These are phyloP conservation scores for Piloderma croceum DNA, from an alignment of 768 basidiomycete genomes.

Conservation along the genomic window DNA sequence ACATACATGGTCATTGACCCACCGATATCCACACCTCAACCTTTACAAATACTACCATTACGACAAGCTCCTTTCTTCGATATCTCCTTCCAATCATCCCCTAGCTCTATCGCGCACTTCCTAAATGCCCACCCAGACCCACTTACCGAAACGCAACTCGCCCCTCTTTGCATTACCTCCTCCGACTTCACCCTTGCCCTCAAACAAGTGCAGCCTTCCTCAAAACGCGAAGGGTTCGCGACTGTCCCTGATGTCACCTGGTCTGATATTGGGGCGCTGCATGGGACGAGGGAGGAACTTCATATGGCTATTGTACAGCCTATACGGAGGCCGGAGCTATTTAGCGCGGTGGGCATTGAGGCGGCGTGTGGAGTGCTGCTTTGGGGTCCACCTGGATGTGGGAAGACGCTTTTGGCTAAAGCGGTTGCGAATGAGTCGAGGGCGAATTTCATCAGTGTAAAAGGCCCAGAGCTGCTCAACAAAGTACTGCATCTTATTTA, in stretches of 20 bases:
- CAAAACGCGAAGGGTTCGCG: conserved; percentile 96
- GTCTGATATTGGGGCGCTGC: conserved; percentile 92
- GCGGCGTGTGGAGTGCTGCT: conserved; percentile 90
- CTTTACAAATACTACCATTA: conserved; percentile 10
- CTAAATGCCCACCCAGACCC: conserved; percentile 81
- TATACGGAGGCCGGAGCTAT: conserved; percentile 83
- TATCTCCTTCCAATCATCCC: conserved; percentile 37
- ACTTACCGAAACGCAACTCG: conserved; percentile 70
- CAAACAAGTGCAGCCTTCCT: conserved; percentile 89
- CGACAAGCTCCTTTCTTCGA: conserved; percentile 30
- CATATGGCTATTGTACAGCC: conserved; percentile 98
- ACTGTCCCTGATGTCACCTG: conserved; percentile 95
- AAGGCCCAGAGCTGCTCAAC: conserved; percentile 94
- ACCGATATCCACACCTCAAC: conserved; percentile 6
- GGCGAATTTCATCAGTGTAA: conserved; percentile 97
- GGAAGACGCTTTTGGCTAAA: conserved; percentile 96
- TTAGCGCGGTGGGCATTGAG: conserved; percentile 82
- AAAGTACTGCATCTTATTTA: conserved; percentile 51
- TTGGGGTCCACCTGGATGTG: conserved; percentile 99
- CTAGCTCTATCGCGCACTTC: conserved; percentile 82
- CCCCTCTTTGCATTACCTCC: conserved; percentile 74
- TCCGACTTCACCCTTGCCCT: conserved; percentile 78
- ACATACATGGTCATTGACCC: conserved; percentile 35
- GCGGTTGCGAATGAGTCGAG: conserved; percentile 94
- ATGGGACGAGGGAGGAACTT: conserved; percentile 78